Evolutionary conservation across 1,284 basidiomycete genomes (phyloP).

Genomic region (Hemileccinum hortonii): DNA sequence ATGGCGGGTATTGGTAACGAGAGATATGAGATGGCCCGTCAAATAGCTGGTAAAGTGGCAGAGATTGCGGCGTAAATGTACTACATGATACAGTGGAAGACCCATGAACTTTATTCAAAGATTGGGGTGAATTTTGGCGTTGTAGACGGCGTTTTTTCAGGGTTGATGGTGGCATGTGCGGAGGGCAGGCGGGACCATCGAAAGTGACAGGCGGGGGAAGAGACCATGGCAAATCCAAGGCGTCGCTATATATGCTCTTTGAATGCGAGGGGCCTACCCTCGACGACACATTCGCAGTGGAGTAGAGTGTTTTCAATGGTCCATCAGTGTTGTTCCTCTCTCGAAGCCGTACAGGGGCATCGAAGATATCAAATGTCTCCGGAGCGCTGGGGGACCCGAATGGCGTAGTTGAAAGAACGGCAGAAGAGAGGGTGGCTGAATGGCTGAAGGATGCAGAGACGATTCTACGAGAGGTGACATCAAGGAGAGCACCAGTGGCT

Average conservation of each 20-base stretch:
- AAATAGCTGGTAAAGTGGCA: conserved; percentile 37
- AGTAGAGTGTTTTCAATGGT: background rate
- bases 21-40: conserved; percentile 43
- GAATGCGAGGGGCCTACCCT: background rate
- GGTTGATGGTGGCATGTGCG: conserved; percentile 26
- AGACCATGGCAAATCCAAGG: conserved; percentile 19
- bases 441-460: conserved; percentile 8
- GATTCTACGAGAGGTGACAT: conserved; percentile 8
- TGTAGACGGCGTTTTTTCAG: conserved; percentile 16
- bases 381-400: conserved; percentile 7
- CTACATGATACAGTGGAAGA: conserved; percentile 13
- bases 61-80: conserved; percentile 8
- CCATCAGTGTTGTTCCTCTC: conserved; percentile 17
- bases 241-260: conserved; percentile 2
- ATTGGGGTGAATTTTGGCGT: conserved; percentile 10
- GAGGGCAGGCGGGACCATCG: conserved; percentile 45
- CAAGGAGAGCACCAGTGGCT: conserved; percentile 6
- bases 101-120: background rate
- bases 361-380: conserved; percentile 42
- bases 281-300: background rate
- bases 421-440: conserved; percentile 8
- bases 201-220: conserved; percentile 45
- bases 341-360: conserved; percentile 38
- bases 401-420: conserved; percentile 4
- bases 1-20: conserved; percentile 17